These are phyloP conservation scores for Metschnikowia henanensis DNA, from an alignment of 805 yeast genomes.

Conservation along the genomic window DNA sequence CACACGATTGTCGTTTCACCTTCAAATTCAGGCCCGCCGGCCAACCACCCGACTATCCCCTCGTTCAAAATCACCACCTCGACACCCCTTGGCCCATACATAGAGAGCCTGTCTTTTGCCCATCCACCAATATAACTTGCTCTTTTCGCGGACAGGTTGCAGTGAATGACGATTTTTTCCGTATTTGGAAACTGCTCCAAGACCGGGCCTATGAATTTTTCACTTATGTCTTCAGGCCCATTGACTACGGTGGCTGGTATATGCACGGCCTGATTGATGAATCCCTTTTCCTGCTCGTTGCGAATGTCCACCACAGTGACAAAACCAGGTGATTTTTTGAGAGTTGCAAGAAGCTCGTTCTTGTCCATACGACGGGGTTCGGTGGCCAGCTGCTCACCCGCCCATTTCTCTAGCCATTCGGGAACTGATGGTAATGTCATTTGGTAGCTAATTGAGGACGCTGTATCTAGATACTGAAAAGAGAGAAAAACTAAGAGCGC, in stretches of 20 bases:
- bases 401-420: slow-evolving; percentile 16
- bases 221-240: slow-evolving; percentile 17
- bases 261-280: slow-evolving; percentile 18
- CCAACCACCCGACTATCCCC: slow-evolving; percentile 26
- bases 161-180: slow-evolving; percentile 20
- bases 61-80: slow-evolving; percentile 22
- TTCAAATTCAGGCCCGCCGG: slow-evolving; percentile 12
- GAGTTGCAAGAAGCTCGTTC: slow-evolving; percentile 16
- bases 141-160: slow-evolving; percentile 23
- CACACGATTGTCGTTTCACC: slow-evolving; percentile 11
- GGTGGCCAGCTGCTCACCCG: slow-evolving; percentile 9
- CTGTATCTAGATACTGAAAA: too few species aligned
- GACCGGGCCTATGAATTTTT: slow-evolving; percentile 16
- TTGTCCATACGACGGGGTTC: slow-evolving; percentile 15
- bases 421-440: slow-evolving; percentile 13
- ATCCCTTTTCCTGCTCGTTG: slow-evolving; percentile 18
- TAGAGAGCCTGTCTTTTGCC: slow-evolving; percentile 21
- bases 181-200: slow-evolving; percentile 12
- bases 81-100: slow-evolving; percentile 14
- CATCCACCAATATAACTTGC: slow-evolving; percentile 24
- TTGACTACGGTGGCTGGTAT: slow-evolving; percentile 22
- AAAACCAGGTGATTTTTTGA: slow-evolving; percentile 11
- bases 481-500: too few species aligned
- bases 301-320: slow-evolving; percentile 22
- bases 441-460: too few species aligned